Evolutionary conservation across 1,284 basidiomycete genomes (phyloP).

Genomic region (Trichosporon faecale): DNA sequence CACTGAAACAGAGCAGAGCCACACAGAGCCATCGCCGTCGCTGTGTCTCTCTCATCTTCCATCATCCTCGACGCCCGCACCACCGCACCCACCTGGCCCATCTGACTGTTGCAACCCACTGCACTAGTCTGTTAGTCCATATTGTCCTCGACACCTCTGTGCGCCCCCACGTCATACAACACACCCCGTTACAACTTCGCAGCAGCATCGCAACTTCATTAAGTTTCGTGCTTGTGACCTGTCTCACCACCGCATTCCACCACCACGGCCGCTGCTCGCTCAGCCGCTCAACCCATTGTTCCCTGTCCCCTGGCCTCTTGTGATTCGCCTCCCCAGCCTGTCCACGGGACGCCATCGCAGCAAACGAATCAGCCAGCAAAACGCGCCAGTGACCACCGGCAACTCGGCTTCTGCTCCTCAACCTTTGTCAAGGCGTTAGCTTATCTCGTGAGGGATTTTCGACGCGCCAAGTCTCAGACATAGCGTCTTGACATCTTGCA

Average conservation of each 20-base stretch:
- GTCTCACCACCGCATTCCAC: not conserved
- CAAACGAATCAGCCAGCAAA: not conserved
- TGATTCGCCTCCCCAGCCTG: not conserved
- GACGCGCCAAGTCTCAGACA: not conserved
- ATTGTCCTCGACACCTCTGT: not conserved
- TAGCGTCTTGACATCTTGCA: not conserved
- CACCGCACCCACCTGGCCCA: not conserved
- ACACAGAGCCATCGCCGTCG: not conserved
- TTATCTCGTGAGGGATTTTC: constrained; percentile 3
- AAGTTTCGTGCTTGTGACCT: not conserved
- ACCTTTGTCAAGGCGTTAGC: not conserved
- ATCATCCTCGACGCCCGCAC: not conserved
- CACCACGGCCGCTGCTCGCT: not conserved
- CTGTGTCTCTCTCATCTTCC: constrained; percentile 7
- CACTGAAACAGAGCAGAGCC: not conserved
- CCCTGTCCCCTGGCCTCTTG: not conserved
- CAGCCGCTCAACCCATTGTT: not conserved
- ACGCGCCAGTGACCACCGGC: constrained; percentile 1
- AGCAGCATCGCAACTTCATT: not conserved
- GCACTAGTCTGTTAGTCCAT: not conserved
- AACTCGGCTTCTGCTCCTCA: not conserved
- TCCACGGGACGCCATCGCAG: not conserved
- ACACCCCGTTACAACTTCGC: not conserved
- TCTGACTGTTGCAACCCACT: not conserved
- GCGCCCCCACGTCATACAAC: not conserved